phyloP scores from a whole-genome alignment of 2,329 filamentous ascomycete genomes.

The Talaromyces pinophilus region DNA sequence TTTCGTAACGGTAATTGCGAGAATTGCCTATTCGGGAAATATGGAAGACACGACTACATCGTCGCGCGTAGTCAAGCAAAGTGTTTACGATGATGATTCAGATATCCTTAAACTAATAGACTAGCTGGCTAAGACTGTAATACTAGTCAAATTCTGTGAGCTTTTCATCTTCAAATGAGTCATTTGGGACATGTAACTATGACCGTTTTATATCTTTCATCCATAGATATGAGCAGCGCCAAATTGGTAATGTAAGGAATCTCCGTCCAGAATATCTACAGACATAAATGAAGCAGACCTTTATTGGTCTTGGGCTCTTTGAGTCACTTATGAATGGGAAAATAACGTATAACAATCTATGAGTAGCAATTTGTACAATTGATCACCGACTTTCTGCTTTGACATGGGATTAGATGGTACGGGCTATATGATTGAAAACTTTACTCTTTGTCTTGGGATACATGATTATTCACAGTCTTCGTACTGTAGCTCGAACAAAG shows the following conservation, averaged over 20 bases:
- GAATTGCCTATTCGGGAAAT: not conserved
- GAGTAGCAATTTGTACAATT: not conserved
- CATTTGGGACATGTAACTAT: not conserved
- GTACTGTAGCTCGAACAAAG: too few relatives aligned
- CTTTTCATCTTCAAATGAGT: not conserved
- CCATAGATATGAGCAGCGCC: not conserved
- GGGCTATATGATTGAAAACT: not conserved
- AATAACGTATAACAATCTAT: not conserved
- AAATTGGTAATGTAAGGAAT: not conserved
- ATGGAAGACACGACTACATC: not conserved
- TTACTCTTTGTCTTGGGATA: not conserved
- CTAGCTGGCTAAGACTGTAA: not conserved
- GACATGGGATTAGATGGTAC: not conserved
- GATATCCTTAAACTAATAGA: not conserved
- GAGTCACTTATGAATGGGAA: not conserved
- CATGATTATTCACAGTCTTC: not conserved
- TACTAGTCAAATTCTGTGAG: not conserved
- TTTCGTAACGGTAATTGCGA: not conserved
- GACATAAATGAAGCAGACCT: not conserved
- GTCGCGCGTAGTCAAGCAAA: not conserved
- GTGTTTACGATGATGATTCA: not conserved
- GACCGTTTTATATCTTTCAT: not conserved
- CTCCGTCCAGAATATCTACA: not conserved
- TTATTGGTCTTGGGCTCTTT: not conserved
- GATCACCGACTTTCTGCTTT: not conserved